Conservation (phyloP, 805 yeast genomes). For the Pichia paraexigua region DNA sequence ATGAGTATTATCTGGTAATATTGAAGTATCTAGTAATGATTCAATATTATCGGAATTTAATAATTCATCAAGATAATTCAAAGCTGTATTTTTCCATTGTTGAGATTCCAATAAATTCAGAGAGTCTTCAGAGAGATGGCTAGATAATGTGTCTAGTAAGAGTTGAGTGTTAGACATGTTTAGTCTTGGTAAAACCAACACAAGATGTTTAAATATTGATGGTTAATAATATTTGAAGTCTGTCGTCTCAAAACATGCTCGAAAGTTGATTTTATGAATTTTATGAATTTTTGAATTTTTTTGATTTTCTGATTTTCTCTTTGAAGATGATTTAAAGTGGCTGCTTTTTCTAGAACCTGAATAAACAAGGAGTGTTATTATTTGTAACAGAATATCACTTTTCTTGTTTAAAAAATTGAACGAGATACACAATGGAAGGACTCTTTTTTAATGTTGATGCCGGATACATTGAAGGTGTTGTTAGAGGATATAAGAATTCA, state of each 20-base stretch:
- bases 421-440: constrained; percentile 61
- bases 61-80: constrained; percentile 30
- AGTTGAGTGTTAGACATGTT: constrained; percentile 17
- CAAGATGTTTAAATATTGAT: no score
- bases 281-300: no score
- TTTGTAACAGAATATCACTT: no score
- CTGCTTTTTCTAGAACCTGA: not conserved
- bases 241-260: not conserved
- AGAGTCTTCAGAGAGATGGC: constrained; percentile 22
- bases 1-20: constrained; percentile 13
- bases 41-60: constrained; percentile 38
- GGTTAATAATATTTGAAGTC: no score
- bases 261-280: not conserved
- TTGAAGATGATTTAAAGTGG: not conserved
- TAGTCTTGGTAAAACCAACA: no score
- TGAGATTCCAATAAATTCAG: constrained; percentile 23
- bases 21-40: constrained; percentile 18
- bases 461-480: constrained; percentile 92
- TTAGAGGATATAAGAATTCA: constrained; percentile 89
- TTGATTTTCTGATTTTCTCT: no score
- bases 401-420: no score
- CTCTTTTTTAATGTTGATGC: constrained; percentile 79
- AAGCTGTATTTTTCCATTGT: constrained; percentile 29
- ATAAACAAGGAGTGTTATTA: no score
- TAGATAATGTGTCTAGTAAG: constrained; percentile 30